Conservation (phyloP, 176 grass and related monocot species). For the Oryza glumipatula region DNA sequence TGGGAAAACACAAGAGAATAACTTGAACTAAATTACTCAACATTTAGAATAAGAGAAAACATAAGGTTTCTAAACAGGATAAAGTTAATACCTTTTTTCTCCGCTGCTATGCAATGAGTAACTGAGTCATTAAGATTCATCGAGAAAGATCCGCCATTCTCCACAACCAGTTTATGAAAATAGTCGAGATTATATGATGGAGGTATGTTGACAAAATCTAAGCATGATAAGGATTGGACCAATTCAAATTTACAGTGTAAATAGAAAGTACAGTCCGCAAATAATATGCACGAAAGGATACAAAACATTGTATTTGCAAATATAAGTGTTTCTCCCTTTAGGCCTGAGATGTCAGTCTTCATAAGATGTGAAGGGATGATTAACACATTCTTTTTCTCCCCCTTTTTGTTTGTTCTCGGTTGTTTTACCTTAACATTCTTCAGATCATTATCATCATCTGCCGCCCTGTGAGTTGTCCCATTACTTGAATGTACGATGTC, state of each 20-base stretch:
- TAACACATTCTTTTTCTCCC: constrained; percentile 64
- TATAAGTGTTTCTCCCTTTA: constrained; percentile 80
- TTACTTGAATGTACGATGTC: constrained; percentile 90
- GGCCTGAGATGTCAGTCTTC: constrained; percentile 78
- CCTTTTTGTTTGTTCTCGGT: constrained; percentile 61
- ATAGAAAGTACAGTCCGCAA: constrained; percentile 13
- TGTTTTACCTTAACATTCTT: constrained; percentile 55
- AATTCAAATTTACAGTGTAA: constrained; percentile 22
- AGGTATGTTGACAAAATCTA: constrained; percentile 92
- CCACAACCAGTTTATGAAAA: constrained; percentile 89
- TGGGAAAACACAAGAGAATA: constrained; percentile 41
- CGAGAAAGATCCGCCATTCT: constrained; percentile 92
- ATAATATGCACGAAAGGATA: constrained; percentile 66
- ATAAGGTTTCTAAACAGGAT: constrained; percentile 18
- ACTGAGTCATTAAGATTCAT: constrained; percentile 99
- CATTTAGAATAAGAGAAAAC: constrained; percentile 26
- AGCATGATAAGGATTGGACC: constrained; percentile 56
- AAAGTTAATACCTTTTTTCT: constrained; percentile 77
- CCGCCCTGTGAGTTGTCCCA: constrained; percentile 62
- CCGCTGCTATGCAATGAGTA: constrained; percentile 79
- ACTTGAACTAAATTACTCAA: constrained; percentile 38
- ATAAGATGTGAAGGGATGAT: constrained; percentile 86
- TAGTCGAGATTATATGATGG: constrained; percentile 78
- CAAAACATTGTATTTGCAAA: constrained; percentile 91
- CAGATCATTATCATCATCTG: constrained; percentile 50